phyloP scores from a whole-genome alignment of 345 rosid genomes.

The Eucalyptus melliodora region DNA sequence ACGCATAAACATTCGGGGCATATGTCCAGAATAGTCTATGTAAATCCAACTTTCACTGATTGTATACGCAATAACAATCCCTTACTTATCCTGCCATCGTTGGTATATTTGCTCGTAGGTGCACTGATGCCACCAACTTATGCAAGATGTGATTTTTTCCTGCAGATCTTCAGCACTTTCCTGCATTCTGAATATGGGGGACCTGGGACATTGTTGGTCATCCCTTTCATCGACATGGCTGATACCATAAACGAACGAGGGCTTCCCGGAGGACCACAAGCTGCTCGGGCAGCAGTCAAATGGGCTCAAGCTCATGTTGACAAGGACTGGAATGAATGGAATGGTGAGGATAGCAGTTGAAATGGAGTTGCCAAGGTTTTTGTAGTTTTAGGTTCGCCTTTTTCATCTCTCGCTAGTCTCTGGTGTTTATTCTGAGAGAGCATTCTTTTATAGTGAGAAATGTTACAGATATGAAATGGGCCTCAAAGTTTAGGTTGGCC shows the following conservation, averaged over 20 bases:
- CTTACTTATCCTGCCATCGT: too few relatives aligned
- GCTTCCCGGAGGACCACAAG: slow-evolving; percentile 84
- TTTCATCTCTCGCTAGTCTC: not conserved
- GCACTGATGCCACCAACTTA: too few relatives aligned
- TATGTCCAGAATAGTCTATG: too few relatives aligned
- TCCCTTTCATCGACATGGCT: too few relatives aligned
- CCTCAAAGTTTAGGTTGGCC: not conserved
- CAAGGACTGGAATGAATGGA: slow-evolving; percentile 94
- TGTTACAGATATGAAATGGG: not conserved
- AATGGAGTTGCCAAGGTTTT: not conserved
- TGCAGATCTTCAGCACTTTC: too few relatives aligned
- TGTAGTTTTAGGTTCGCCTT: not conserved
- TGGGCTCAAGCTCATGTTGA: slow-evolving; percentile 88
- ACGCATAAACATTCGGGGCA: too few relatives aligned
- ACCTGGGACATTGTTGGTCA: too few relatives aligned
- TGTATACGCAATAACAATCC: too few relatives aligned
- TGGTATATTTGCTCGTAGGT: too few relatives aligned
- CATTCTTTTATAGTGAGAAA: not conserved
- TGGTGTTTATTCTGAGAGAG: not conserved
- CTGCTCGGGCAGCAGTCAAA: slow-evolving; percentile 78
- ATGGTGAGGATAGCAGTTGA: slow-evolving; percentile 2
- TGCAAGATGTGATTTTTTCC: too few relatives aligned
- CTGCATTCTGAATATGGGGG: too few relatives aligned
- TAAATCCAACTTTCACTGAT: too few relatives aligned
- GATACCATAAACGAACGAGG: slow-evolving; percentile 67